phyloP scores from a whole-genome alignment of 306 rosid species.

The Alnus rubra region DNA sequence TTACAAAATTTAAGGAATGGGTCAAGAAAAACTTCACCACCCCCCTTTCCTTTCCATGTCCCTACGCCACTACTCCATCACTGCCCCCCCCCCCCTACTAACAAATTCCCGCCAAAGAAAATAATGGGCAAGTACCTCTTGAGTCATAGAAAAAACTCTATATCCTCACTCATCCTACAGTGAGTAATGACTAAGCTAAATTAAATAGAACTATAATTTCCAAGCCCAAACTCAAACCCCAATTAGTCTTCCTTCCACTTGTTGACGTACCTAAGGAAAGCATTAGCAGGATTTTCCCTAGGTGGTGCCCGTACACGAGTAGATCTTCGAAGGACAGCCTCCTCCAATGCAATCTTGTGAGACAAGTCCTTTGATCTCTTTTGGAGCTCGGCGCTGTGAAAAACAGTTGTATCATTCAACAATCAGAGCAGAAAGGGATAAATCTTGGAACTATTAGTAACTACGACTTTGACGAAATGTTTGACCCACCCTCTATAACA shows the following conservation, averaged over 20 bases:
- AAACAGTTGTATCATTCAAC: background rate
- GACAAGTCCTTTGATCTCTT: constrained; percentile 65
- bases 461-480: too few relatives aligned
- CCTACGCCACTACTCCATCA: constrained; percentile 10
- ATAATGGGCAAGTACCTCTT: background rate
- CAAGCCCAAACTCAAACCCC: background rate
- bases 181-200: constrained; percentile 8
- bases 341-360: constrained; percentile 56
- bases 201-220: background rate
- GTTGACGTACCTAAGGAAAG: constrained; percentile 80
- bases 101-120: constrained; percentile 7
- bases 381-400: constrained; percentile 57
- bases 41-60: constrained; percentile 18
- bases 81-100: background rate
- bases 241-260: constrained; percentile 77
- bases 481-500: background rate
- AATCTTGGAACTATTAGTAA: background rate
- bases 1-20: constrained; percentile 31
- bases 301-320: constrained; percentile 95
- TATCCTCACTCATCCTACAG: constrained; percentile 10
- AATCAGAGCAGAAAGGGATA: background rate
- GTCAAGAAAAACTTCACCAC: constrained; percentile 17
- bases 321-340: constrained; percentile 79
- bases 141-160: constrained; percentile 1
- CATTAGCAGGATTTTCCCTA: constrained; percentile 71